A percentile compares a stretch with the other conserved stretches of the same genome.
Evolutionary conservation across 805 yeast genomes (phyloP).

Genomic region (Zygosaccharomyces bisporus): DNA sequence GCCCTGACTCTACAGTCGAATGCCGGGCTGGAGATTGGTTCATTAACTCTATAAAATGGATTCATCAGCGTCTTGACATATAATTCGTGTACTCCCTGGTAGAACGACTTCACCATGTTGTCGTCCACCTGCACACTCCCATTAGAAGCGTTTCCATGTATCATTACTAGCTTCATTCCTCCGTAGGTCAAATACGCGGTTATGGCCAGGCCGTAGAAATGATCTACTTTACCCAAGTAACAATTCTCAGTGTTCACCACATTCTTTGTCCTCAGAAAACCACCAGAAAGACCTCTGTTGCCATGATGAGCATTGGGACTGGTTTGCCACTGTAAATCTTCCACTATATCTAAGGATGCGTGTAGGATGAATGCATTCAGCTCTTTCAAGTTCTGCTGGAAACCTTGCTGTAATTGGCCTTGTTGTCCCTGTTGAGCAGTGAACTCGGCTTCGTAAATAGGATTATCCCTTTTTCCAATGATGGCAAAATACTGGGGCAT

Average conservation of each 20-base stretch:
- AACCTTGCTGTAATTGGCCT: slow-evolving; percentile 56
- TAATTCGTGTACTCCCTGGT: slow-evolving; percentile 78
- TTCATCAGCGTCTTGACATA: slow-evolving; percentile 80
- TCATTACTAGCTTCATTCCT: slow-evolving; percentile 71
- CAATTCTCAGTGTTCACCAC: slow-evolving; percentile 27
- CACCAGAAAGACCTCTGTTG: slow-evolving; percentile 14
- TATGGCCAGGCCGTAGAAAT: slow-evolving; percentile 76
- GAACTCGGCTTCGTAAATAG: slow-evolving; percentile 83
- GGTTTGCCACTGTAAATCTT: slow-evolving; percentile 79
- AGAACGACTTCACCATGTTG: slow-evolving; percentile 75
- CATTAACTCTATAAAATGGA: slow-evolving; percentile 80
- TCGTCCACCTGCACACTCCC: slow-evolving; percentile 44
- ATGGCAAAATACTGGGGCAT: slow-evolving; percentile 89
- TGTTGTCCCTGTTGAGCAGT: slow-evolving; percentile 46
- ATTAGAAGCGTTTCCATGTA: slow-evolving; percentile 50
- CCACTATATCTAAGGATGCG: slow-evolving; percentile 85
- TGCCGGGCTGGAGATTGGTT: slow-evolving; percentile 64
- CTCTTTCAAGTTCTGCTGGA: slow-evolving; percentile 69
- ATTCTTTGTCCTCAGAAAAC: slow-evolving; percentile 31
- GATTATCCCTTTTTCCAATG: slow-evolving; percentile 81
- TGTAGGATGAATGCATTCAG: slow-evolving; percentile 85
- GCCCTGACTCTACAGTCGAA: slow-evolving; percentile 73
- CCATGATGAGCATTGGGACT: slow-evolving; percentile 35
- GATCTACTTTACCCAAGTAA: slow-evolving; percentile 75
- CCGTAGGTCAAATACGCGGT: slow-evolving; percentile 88